These are phyloP conservation scores for Piper longum DNA, from an alignment of 164 flowering plant species.

Conservation along the genomic window DNA sequence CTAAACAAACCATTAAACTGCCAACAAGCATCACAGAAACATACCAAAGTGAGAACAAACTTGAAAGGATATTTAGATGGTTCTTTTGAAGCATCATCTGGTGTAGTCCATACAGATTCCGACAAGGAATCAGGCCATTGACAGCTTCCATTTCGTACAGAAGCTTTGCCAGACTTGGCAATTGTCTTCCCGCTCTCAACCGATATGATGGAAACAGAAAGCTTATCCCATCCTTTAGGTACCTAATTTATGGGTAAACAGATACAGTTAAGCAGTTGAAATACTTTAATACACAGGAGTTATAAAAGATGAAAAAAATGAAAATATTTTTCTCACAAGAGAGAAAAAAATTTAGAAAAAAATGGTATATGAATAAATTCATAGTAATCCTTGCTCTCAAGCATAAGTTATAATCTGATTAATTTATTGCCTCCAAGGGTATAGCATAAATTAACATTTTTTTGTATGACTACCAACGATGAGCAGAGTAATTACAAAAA, in stretches of 20 bases:
- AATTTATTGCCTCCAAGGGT: no score
- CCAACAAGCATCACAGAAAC: not conserved
- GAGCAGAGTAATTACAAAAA: no score
- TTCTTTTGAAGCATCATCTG: conserved; percentile 26
- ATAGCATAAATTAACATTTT: no score
- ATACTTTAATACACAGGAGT: not conserved
- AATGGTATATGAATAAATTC: not conserved
- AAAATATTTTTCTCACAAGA: no score
- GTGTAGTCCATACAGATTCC: conserved; percentile 39
- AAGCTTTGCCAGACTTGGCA: conserved; percentile 34
- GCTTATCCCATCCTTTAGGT: conserved; percentile 65
- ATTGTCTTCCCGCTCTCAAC: conserved; percentile 40
- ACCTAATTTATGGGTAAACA: conserved; percentile 18
- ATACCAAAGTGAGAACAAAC: conserved; percentile 41
- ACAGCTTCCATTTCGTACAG: conserved; percentile 38
- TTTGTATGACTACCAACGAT: no score
- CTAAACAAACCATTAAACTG: not conserved
- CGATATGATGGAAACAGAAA: conserved; percentile 31
- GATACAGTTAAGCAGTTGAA: not conserved
- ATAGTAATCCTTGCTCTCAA: no score
- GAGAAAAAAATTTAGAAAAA: no score
- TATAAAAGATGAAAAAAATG: no score
- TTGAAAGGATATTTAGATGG: conserved; percentile 24
- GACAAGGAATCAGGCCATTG: conserved; percentile 47
- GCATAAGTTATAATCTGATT: no score